Percentiles rank a stretch among this genome's conserved stretches.
These are phyloP conservation scores for Nicotiana rustica DNA, from an alignment of 305 asterid genomes.

Conservation along the genomic window DNA sequence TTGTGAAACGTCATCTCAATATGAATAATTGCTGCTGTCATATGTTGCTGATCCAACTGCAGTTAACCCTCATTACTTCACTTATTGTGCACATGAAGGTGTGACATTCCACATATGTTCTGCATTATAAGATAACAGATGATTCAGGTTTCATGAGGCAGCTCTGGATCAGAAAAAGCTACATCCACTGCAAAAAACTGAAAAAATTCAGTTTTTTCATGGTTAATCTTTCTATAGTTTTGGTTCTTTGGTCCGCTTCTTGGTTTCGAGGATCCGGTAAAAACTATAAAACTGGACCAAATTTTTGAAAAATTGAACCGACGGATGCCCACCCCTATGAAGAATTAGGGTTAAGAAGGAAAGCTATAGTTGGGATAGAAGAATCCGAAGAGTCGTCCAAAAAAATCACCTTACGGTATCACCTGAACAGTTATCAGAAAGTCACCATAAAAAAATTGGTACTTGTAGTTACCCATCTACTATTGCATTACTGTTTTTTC, in stretches of 20 bases:
- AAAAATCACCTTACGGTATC: neutral
- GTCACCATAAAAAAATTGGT: neutral
- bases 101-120: neutral
- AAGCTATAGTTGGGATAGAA: neutral
- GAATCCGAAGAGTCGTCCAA: neutral
- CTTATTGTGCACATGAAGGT: neutral
- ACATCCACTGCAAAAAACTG: neutral
- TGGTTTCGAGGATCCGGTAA: too few species aligned
- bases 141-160: neutral
- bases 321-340: too few species aligned
- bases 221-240: too few species aligned
- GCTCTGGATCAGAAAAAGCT: neutral
- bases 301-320: too few species aligned
- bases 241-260: too few species aligned
- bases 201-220: too few species aligned
- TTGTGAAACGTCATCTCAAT: neutral
- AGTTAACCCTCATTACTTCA: neutral
- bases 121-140: neutral
- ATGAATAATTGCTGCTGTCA: neutral
- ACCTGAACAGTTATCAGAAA: neutral
- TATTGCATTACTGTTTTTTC: neutral
- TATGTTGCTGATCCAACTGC: neutral
- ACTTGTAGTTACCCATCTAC: neutral
- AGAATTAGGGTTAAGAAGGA: neutral
- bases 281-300: too few species aligned